phyloP scores from a whole-genome alignment of 208 protist species.

The Balamuthia mandrillaris region DNA sequence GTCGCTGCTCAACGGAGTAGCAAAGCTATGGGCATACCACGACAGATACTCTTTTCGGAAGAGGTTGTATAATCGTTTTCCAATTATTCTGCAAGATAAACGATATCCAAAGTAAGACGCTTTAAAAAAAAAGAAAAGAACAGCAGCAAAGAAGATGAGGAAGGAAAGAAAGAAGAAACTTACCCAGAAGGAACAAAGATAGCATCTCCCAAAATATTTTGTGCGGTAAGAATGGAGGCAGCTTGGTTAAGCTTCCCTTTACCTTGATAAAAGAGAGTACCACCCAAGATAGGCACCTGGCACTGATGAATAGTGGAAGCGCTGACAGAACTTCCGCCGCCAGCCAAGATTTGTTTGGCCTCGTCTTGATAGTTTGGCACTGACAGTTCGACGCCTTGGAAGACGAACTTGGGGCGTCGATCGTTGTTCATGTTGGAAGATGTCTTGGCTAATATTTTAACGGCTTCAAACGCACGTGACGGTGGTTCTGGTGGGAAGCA shows the following conservation, averaged over 20 bases:
- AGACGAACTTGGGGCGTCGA: too few species aligned
- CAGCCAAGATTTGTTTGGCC: background rate
- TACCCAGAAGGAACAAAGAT: constrained; percentile 12
- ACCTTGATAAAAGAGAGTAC: constrained; percentile 1
- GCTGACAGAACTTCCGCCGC: too few species aligned
- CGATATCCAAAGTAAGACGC: background rate
- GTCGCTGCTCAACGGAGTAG: background rate
- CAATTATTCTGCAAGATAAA: background rate
- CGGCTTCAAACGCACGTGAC: background rate
- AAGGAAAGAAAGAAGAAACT: background rate
- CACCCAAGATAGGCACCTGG: background rate
- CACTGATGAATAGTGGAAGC: background rate
- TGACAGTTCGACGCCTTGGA: background rate
- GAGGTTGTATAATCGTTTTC: constrained; percentile 36
- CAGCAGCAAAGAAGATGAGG: too few species aligned
- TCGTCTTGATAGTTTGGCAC: constrained; percentile 18
- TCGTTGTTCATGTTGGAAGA: too few species aligned
- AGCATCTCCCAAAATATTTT: background rate
- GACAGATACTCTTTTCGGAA: constrained; percentile 20
- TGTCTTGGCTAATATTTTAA: background rate
- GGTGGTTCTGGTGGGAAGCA: constrained; percentile 6
- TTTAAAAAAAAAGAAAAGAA: background rate
- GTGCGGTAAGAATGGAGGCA: background rate
- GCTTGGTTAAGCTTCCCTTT: background rate
- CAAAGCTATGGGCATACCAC: background rate